phyloP scores from a whole-genome alignment of 148 eudicot species.

The Vaccinium darrowii region DNA sequence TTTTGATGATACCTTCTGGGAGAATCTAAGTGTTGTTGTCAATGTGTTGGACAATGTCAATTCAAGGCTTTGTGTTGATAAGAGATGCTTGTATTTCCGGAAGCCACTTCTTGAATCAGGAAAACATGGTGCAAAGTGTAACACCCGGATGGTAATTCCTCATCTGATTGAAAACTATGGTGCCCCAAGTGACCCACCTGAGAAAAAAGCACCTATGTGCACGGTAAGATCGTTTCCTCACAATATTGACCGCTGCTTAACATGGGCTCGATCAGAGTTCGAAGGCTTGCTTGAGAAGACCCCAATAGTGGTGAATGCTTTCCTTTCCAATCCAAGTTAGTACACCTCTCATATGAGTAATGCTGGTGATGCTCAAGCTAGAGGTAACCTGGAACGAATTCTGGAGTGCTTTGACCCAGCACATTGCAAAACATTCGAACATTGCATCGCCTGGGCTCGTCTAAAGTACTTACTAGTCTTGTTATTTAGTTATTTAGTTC shows the following conservation, averaged over 20 bases:
- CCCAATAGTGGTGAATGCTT: constrained; percentile 84
- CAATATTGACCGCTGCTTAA: constrained; percentile 90
- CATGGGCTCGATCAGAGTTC: constrained; percentile 92
- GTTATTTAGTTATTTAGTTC: constrained; percentile 10
- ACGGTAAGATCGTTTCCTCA: constrained; percentile 95
- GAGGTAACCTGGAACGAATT: constrained; percentile 75
- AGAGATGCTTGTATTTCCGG: constrained; percentile 83
- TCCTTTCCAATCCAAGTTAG: constrained; percentile 64
- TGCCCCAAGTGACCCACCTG: constrained; percentile 94
- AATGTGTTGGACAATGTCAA: constrained; percentile 89
- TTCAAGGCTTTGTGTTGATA: constrained; percentile 89
- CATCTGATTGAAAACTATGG: constrained; percentile 91
- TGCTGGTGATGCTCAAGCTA: constrained; percentile 93
- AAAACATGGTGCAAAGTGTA: constrained; percentile 89
- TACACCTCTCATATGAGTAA: constrained; percentile 65
- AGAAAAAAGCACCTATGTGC: constrained; percentile 96
- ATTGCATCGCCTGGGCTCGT: constrained; percentile 84
- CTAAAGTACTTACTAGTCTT: constrained; percentile 43
- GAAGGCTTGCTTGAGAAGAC: constrained; percentile 90
- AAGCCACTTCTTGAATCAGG: constrained; percentile 94
- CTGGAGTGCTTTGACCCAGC: constrained; percentile 73
- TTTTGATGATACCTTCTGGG: constrained; percentile 82
- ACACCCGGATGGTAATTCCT: constrained; percentile 93
- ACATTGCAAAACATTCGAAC: constrained; percentile 77
- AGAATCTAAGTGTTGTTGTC: constrained; percentile 62